Conservation (phyloP, 768 basidiomycete genomes). For the Exsudoporus frostii region DNA sequence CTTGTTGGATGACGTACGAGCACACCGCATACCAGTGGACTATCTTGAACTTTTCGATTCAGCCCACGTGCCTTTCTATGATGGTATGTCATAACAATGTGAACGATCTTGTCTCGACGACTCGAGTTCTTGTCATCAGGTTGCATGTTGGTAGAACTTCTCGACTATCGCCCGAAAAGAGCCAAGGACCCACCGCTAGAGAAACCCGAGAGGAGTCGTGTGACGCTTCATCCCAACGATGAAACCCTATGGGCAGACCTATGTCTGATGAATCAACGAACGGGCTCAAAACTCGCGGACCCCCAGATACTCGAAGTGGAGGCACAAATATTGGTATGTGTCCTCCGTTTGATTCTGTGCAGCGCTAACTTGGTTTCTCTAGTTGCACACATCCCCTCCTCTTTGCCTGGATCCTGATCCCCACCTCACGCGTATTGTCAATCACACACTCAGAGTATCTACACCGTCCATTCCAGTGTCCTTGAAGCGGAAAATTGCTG, state of each 20-base stretch:
- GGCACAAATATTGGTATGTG: slow-evolving; percentile 64
- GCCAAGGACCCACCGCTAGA: slow-evolving; percentile 55
- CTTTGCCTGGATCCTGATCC: slow-evolving; percentile 80
- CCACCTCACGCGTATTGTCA: slow-evolving; percentile 71
- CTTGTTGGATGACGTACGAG: slow-evolving; percentile 78
- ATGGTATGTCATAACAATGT: slow-evolving; percentile 49
- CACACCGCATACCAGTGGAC: slow-evolving; percentile 81
- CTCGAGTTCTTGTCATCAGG: slow-evolving; percentile 40
- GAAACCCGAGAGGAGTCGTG: slow-evolving; percentile 61
- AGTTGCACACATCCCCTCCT: slow-evolving; percentile 75
- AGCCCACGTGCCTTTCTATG: slow-evolving; percentile 75
- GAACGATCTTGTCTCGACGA: not conserved
- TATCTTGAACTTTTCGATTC: slow-evolving; percentile 78
- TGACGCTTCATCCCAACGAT: slow-evolving; percentile 72
- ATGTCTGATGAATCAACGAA: slow-evolving; percentile 61
- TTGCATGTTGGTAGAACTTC: slow-evolving; percentile 80
- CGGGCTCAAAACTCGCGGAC: slow-evolving; percentile 64
- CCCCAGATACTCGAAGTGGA: slow-evolving; percentile 70
- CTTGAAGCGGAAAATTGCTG: slow-evolving; percentile 72
- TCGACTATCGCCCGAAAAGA: slow-evolving; percentile 67
- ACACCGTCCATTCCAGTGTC: slow-evolving; percentile 70
- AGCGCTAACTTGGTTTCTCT: slow-evolving; percentile 9
- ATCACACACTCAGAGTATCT: slow-evolving; percentile 69
- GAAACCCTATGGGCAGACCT: slow-evolving; percentile 82
- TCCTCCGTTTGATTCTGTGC: not conserved